Evolutionary conservation across 495 filamentous ascomycete genomes (phyloP), one percentile per base, ranked within the genome.

Genomic region (Penicillium canariense): DNA sequence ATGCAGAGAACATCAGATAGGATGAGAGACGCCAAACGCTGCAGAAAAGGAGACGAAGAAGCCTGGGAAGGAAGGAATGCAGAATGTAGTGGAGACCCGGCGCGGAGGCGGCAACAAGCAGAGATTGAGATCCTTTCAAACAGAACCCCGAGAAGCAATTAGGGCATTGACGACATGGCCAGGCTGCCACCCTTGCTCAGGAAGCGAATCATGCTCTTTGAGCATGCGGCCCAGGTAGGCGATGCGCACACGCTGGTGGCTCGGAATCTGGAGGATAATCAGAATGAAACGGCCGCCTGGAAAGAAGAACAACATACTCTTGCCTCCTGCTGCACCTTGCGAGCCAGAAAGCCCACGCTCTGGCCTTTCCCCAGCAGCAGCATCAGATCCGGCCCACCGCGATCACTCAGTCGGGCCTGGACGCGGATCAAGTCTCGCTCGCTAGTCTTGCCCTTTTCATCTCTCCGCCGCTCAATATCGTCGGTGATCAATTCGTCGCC

Each of bases 161-260:
- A 94, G 67, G 6, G 89, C 91, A 66, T 93, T 96, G 48, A 96
- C 69, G 20, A 93, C 77, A 68, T 92, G 79, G 18, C 84, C 89
- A 50, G 81, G 76, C 59, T 84, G 79, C 89, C 89, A 96, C 23
- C 87, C 88, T 60, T 91, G 89, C 26, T 74, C 77, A 15, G 69
- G 63, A 14, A 96, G 66, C 0, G 87, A 71, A 22, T 78, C 61
- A 28, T 77, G 75, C 58, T 94, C 89, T 52, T 85, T 82, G 14
- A 96, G 77, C 32, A 92, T 80, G 62, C 82, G 87, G 46, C 91
- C 91, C 66, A 94, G 79, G 65, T 93, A 95, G 34, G 80, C 87
- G 25, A 96, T 80, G 34, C 79, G 82, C 20, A 96, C 72, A 26
- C 77, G 80, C 55, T 81, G 83, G 25, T 70, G 67, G 40, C 70